These are phyloP conservation scores for Castanospermum australe DNA, from an alignment of 306 rosid species.

Conservation along the genomic window DNA sequence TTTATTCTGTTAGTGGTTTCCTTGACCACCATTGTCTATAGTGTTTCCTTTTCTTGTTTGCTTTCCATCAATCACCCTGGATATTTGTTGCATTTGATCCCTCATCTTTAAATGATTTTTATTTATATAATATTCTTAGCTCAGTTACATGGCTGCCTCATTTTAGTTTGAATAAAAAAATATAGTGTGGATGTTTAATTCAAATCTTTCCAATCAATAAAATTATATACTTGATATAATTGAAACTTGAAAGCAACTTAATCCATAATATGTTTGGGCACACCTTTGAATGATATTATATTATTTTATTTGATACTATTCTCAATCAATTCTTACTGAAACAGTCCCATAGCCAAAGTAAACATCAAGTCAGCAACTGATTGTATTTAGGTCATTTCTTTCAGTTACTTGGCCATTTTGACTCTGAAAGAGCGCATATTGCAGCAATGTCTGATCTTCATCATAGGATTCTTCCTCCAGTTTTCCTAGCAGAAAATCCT, in stretches of 20 bases:
- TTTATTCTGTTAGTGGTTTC: neutral
- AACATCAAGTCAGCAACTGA: conserved; percentile 33
- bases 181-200: neutral
- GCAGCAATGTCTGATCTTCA: conserved; percentile 80
- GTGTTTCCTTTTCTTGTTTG: neutral
- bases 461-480: conserved; percentile 85
- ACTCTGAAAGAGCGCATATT: conserved; percentile 57
- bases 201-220: conserved; percentile 17
- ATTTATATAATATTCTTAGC: neutral
- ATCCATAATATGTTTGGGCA: neutral
- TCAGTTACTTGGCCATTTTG: conserved; percentile 86
- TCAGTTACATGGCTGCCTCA: neutral
- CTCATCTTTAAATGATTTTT: neutral
- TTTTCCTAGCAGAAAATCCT: conserved; percentile 71
- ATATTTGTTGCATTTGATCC: neutral
- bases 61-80: neutral
- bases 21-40: neutral
- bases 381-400: conserved; percentile 36
- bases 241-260: conserved; percentile 5
- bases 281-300: conserved; percentile 6
- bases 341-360: neutral
- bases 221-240: conserved; percentile 7
- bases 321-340: conserved; percentile 11
- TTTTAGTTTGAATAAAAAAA: conserved; percentile 10
- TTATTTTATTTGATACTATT: neutral